Evolutionary conservation across 2,329 filamentous ascomycete species (phyloP), one percentile per base, ranked within the genome.

Genomic region (Aureobasidium sp.): DNA sequence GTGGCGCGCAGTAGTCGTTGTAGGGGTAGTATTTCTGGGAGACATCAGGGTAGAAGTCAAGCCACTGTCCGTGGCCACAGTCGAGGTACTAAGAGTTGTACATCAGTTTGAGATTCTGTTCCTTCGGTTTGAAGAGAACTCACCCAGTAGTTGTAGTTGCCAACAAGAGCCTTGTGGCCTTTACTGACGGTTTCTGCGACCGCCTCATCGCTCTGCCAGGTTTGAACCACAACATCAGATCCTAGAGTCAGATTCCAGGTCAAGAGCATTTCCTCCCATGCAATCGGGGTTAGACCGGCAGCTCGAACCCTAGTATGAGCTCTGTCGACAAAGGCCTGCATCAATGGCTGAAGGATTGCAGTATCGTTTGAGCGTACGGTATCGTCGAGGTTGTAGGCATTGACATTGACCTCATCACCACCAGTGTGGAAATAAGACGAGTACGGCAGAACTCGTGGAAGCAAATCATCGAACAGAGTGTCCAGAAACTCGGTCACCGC

Each of bases 241-340:
- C 85, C 85, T 6, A 96, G 76, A 0, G 83, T 88, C 49, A 94
- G 76, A 70, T 92, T 89, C 87, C 90, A 96, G 27, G 86, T 80
- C 11, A 89, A 78, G 1, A 90, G 78, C 80, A 94, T 91, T 74
- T 96, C 91, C 73, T 96, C 90, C 91, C 91, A 96, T 0, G 92
- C 89, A 25, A 96, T 78, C 0, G 91, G 90, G 5, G 81, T 83
- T 57, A 96, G 76, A 5, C 87, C 87, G 6, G 82, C 79, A 47
- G 80, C 76, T 49, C 84, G 78, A 44, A 94, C 79, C 49, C 86
- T 83, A 34, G 75, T 79, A 72, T 92, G 88, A 68, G 87, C 86
- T 66, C 82, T 81, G 71, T 89, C 83, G 65, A 95, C 78, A 71
- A 95, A 91, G 62, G 81, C 84, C 72, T 96, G 90, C 71, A 96